Conservation (phyloP, 169 alveolate genomes). For the Cryptosporidium sp. region DNA sequence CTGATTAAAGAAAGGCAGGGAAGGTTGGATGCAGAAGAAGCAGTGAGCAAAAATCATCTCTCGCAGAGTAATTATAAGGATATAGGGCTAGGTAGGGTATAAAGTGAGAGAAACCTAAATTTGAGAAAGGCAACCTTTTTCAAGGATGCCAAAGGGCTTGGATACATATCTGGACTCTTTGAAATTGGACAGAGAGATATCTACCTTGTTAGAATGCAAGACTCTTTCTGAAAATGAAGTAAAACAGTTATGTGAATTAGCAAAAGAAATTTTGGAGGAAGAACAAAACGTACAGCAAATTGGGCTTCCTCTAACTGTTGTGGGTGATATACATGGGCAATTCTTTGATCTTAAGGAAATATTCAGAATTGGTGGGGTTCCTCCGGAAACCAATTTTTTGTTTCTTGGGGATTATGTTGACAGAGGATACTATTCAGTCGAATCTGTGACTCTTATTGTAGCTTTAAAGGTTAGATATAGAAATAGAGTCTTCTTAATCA, state of each 20-base stretch:
- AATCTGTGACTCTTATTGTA: slow-evolving; percentile 92
- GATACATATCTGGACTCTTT: slow-evolving; percentile 44
- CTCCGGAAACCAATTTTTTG: slow-evolving; percentile 82
- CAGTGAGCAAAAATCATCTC: background rate
- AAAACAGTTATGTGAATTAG: slow-evolving; percentile 81
- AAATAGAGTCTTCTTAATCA: slow-evolving; percentile 94
- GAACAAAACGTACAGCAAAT: slow-evolving; percentile 88
- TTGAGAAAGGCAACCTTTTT: background rate
- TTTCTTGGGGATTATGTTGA: slow-evolving; percentile 90
- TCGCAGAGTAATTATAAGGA: slow-evolving; percentile 6
- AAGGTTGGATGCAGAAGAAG: background rate
- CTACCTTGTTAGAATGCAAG: slow-evolving; percentile 80
- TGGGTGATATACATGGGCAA: slow-evolving; percentile 92
- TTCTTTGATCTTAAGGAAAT: slow-evolving; percentile 87
- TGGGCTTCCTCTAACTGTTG: slow-evolving; percentile 86
- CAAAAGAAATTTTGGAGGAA: slow-evolving; percentile 84
- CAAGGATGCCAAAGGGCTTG: slow-evolving; percentile 54
- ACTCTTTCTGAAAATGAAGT: slow-evolving; percentile 82
- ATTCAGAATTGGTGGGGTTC: slow-evolving; percentile 74
- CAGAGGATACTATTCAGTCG: slow-evolving; percentile 90
- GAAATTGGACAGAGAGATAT: slow-evolving; percentile 81
- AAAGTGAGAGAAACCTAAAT: background rate
- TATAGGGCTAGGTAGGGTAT: background rate
- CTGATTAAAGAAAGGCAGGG: slow-evolving; percentile 22
- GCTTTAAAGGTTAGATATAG: slow-evolving; percentile 97